Conservation (phyloP, 352 stramenopile genomes). For the Phytophthora boehmeriae region DNA sequence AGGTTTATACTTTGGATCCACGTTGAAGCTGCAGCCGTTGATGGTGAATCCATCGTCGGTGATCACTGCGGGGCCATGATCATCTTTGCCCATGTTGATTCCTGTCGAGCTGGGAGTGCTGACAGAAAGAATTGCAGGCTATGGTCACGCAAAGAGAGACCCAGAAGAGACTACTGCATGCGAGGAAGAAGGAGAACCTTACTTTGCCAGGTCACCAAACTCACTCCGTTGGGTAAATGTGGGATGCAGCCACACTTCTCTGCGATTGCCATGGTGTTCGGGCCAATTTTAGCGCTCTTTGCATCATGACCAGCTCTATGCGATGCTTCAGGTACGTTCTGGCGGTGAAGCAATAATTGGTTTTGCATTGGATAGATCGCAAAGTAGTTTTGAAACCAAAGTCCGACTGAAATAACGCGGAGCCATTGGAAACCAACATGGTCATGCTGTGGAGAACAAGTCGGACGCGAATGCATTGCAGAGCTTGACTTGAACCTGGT, state of each 20-base stretch:
- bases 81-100: constrained; percentile 60
- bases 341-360: constrained; percentile 21
- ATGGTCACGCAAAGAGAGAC: constrained; percentile 1
- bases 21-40: constrained; percentile 84
- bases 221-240: constrained; percentile 8
- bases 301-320: constrained; percentile 33
- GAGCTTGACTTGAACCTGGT: neutral
- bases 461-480: constrained; percentile 5
- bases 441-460: constrained; percentile 6
- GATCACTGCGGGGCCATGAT: constrained; percentile 61
- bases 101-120: neutral
- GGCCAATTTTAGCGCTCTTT: constrained; percentile 38
- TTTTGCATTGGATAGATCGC: neutral
- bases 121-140: neutral
- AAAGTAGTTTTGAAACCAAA: constrained; percentile 43
- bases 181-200: constrained; percentile 39
- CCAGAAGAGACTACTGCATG: constrained; percentile 29
- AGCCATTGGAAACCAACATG: constrained; percentile 25
- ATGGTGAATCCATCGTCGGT: constrained; percentile 82
- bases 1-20: constrained; percentile 82
- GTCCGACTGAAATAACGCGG: constrained; percentile 22
- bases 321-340: constrained; percentile 23
- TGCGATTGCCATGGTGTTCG: constrained; percentile 11
- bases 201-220: constrained; percentile 27
- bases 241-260: constrained; percentile 31